phyloP scores from a whole-genome alignment of 2,329 filamentous ascomycete genomes.

The Alternaria rosae region DNA sequence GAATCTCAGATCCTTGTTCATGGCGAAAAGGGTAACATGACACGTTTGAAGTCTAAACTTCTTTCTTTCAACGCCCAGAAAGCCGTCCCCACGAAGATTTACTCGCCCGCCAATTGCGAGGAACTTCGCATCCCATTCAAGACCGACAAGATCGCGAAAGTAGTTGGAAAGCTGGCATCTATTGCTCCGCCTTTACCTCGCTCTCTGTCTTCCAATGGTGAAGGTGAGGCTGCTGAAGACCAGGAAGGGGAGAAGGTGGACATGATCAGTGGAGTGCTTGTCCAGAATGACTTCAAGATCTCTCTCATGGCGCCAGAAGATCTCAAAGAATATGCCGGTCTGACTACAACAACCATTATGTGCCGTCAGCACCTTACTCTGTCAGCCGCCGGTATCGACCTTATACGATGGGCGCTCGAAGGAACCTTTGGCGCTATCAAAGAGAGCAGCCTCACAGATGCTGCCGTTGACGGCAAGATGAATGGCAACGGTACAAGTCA shows the following conservation, averaged over 20 bases:
- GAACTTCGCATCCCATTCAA: constrained; percentile 95
- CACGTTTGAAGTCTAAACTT: constrained; percentile 91
- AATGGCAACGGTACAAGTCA: constrained; percentile 47
- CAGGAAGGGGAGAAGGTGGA: constrained; percentile 47
- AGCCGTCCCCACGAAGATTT: constrained; percentile 85
- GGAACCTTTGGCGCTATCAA: constrained; percentile 87
- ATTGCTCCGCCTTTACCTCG: constrained; percentile 69
- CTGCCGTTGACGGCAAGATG: constrained; percentile 44
- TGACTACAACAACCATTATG: constrained; percentile 91
- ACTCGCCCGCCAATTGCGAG: constrained; percentile 92
- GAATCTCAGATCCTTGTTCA: constrained; percentile 83
- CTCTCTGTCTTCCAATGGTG: constrained; percentile 44
- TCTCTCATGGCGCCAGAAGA: constrained; percentile 97
- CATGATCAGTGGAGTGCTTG: constrained; percentile 86
- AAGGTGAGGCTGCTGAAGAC: constrained; percentile 26
- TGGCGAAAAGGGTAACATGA: constrained; percentile 98
- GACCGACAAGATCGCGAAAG: constrained; percentile 92
- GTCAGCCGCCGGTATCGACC: constrained; percentile 84
- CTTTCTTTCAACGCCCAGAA: constrained; percentile 89
- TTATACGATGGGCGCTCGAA: constrained; percentile 93
- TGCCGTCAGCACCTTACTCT: constrained; percentile 92
- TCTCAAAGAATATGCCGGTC: constrained; percentile 91
- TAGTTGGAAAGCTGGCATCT: constrained; percentile 90
- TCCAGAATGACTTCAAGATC: constrained; percentile 98
- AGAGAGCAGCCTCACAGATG: constrained; percentile 44